These are phyloP conservation scores for Fusarium algeriense DNA, from an alignment of 2,329 filamentous ascomycete species.

Conservation along the genomic window DNA sequence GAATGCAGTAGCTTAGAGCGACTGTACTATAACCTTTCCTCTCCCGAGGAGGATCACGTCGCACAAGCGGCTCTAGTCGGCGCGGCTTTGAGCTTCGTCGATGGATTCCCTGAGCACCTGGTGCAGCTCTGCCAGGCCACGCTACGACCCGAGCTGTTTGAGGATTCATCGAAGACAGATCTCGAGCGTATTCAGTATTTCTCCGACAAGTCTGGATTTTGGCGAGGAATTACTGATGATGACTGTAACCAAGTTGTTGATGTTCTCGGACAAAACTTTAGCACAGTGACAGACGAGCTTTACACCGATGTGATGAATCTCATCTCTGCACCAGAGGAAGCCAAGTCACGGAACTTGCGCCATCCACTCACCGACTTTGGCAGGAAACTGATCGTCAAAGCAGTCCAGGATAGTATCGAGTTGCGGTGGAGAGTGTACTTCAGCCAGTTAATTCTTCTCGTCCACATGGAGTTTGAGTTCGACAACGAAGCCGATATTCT, in stretches of 20 bases:
- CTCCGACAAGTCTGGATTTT: slow-evolving; percentile 82
- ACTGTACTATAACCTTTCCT: slow-evolving; percentile 74
- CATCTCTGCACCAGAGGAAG: slow-evolving; percentile 60
- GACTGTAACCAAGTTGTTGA: slow-evolving; percentile 78
- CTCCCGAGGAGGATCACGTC: slow-evolving; percentile 65
- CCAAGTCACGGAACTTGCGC: slow-evolving; percentile 59
- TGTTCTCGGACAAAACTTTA: slow-evolving; percentile 75
- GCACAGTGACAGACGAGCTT: slow-evolving; percentile 65
- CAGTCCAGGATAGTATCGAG: slow-evolving; percentile 82
- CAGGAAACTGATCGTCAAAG: slow-evolving; percentile 77
- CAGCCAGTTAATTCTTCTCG: slow-evolving; percentile 83
- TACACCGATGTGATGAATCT: slow-evolving; percentile 65
- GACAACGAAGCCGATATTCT: slow-evolving; percentile 78
- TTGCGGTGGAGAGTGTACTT: slow-evolving; percentile 80
- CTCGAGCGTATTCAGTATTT: slow-evolving; percentile 82
- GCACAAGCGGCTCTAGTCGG: slow-evolving; percentile 73
- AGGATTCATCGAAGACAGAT: slow-evolving; percentile 77
- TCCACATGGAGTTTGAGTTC: slow-evolving; percentile 88
- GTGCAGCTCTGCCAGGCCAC: slow-evolving; percentile 75
- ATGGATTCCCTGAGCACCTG: slow-evolving; percentile 77
- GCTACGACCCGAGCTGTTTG: slow-evolving; percentile 78
- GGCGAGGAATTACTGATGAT: slow-evolving; percentile 84
- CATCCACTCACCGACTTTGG: slow-evolving; percentile 80
- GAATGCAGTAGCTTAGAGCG: slow-evolving; percentile 83
- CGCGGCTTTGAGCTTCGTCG: slow-evolving; percentile 77